These are phyloP conservation scores for Oryza rufipogon DNA, from an alignment of 176 grass and related monocot species.

Conservation along the genomic window DNA sequence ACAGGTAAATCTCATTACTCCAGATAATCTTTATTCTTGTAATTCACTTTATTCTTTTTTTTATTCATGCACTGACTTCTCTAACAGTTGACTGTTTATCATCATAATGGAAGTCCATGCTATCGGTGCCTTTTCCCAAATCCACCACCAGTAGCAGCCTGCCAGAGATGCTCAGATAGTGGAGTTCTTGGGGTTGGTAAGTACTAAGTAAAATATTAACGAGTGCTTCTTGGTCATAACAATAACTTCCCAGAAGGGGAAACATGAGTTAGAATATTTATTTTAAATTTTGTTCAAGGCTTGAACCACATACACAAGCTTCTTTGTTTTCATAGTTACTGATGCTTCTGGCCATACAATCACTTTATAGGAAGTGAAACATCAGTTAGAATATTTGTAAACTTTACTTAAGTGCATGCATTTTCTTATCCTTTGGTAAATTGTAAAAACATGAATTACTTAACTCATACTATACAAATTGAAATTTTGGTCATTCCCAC, in stretches of 20 bases:
- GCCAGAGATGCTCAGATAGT: slow-evolving; percentile 92
- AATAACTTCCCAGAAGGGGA: not conserved
- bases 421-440: not conserved
- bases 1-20: slow-evolving; percentile 55
- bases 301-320: not conserved
- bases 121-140: slow-evolving; percentile 94
- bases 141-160: slow-evolving; percentile 79
- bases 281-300: not conserved
- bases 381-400: not conserved
- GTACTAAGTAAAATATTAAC: slow-evolving; percentile 25
- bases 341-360: not conserved
- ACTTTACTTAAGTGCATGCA: not conserved
- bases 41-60: not conserved
- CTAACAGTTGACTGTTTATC: slow-evolving; percentile 85
- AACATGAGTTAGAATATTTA: slow-evolving; percentile 11
- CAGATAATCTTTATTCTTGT: slow-evolving; percentile 36
- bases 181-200: slow-evolving; percentile 95
- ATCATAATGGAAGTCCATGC: slow-evolving; percentile 94
- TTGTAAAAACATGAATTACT: slow-evolving; percentile 5
- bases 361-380: not conserved
- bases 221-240: slow-evolving; percentile 17
- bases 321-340: not conserved
- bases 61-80: slow-evolving; percentile 40
- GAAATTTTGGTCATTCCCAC: slow-evolving; percentile 18
- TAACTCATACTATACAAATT: not conserved